Percentiles rank a stretch among this genome's conserved stretches.
Evolutionary conservation across 257 asterid genomes (phyloP).

Genomic region (Euphrasia confusa): DNA sequence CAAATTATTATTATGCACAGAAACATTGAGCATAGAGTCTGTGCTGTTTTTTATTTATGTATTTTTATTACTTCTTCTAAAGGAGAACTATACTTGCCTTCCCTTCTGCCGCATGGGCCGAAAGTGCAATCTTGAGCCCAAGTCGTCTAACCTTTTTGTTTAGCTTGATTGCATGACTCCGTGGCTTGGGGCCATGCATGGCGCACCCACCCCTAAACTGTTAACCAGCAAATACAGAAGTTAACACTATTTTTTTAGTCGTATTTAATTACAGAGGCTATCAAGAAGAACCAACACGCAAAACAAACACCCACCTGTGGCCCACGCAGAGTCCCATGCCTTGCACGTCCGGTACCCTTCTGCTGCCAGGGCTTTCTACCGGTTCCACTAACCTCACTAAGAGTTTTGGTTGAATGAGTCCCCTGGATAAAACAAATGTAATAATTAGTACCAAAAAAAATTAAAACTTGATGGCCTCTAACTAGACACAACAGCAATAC

Average conservation of each 20-base stretch:
- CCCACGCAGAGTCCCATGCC: constrained; percentile 83
- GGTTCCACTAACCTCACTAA: constrained; percentile 95
- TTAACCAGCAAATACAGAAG: constrained; percentile 20
- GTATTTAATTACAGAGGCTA: constrained; percentile 1
- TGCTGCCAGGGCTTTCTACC: constrained; percentile 90
- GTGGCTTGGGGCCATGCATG: constrained; percentile 98
- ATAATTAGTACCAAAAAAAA: background rate
- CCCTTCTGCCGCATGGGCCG: constrained; percentile 96
- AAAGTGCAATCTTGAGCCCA: constrained; percentile 83
- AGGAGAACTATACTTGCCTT: constrained; percentile 48
- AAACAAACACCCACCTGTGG: constrained; percentile 37
- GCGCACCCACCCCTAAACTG: constrained; percentile 85
- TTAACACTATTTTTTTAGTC: constrained; percentile 4
- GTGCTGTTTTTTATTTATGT: no score
- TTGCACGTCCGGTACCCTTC: constrained; percentile 92
- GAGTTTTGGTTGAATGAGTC: constrained; percentile 87
- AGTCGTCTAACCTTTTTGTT: constrained; percentile 88
- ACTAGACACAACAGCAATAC: no score
- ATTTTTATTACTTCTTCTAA: no score
- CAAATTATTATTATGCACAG: constrained; percentile 14
- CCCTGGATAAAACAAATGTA: constrained; percentile 46
- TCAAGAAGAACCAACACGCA: constrained; percentile 12
- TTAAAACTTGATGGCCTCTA: no score
- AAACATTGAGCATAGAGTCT: constrained; percentile 2
- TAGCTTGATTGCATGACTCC: constrained; percentile 88